Percentiles rank a stretch among this genome's conserved stretches.
Evolutionary conservation across 1,284 basidiomycete genomes (phyloP).

Genomic region (Cryptococcus sp.): DNA sequence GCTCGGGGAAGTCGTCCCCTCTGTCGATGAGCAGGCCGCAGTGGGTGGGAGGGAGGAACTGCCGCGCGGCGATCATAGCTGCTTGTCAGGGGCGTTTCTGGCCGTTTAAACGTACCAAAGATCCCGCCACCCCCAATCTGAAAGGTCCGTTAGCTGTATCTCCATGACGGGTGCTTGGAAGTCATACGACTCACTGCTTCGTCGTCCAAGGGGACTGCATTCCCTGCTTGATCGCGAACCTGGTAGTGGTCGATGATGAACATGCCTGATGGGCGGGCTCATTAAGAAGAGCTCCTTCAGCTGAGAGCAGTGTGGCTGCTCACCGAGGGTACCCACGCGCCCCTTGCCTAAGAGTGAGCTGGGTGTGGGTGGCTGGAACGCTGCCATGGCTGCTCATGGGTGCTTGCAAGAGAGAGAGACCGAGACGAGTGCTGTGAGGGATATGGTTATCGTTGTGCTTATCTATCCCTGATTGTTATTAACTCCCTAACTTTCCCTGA

Average conservation of each 20-base stretch:
- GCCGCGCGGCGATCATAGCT: slow-evolving; percentile 32
- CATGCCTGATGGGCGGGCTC: slow-evolving; percentile 58
- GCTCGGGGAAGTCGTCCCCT: slow-evolving; percentile 70
- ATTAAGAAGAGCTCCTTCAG: neutral
- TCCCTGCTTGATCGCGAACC: slow-evolving; percentile 59
- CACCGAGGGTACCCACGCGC: slow-evolving; percentile 27
- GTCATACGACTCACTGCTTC: slow-evolving; percentile 29
- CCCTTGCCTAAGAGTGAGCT: slow-evolving; percentile 12
- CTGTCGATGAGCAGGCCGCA: slow-evolving; percentile 81
- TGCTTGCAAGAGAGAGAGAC: neutral
- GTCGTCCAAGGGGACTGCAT: slow-evolving; percentile 52
- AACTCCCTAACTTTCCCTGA: too few species aligned
- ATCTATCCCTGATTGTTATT: too few species aligned
- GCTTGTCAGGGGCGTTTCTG: neutral
- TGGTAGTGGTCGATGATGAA: slow-evolving; percentile 83
- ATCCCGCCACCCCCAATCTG: slow-evolving; percentile 89
- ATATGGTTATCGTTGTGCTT: neutral
- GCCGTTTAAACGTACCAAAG: slow-evolving; percentile 58
- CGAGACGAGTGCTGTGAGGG: neutral
- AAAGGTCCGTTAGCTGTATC: neutral
- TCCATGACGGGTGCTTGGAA: neutral
- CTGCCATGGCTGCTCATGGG: neutral
- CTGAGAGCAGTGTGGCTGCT: neutral
- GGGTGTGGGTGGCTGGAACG: neutral
- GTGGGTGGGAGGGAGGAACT: slow-evolving; percentile 45